These are phyloP conservation scores for Colletotrichum orbiculare DNA, from an alignment of 2,329 filamentous ascomycete genomes.

Conservation along the genomic window DNA sequence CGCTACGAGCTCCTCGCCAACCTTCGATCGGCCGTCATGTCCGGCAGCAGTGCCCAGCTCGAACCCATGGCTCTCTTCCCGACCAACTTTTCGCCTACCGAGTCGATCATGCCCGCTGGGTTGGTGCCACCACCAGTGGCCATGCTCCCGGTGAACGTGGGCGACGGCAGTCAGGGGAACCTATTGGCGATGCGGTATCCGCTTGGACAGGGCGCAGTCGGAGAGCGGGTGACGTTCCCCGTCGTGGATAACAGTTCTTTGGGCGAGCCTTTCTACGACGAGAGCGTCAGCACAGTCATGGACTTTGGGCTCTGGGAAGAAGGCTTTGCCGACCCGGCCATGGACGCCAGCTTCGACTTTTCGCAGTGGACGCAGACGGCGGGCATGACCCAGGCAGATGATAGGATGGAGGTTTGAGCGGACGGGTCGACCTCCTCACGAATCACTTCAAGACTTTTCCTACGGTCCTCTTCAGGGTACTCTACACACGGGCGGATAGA, in stretches of 20 bases:
- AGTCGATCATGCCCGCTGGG: constrained; percentile 6
- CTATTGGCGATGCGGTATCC: neutral
- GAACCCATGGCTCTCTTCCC: constrained; percentile 10
- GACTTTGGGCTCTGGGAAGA: constrained; percentile 52
- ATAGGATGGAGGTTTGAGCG: constrained; percentile 30
- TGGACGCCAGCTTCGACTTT: constrained; percentile 47
- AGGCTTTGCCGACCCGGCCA: constrained; percentile 49
- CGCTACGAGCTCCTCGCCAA: constrained; percentile 47
- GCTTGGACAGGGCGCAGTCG: neutral
- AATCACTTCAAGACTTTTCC: neutral
- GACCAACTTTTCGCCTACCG: constrained; percentile 22
- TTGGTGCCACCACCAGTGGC: neutral
- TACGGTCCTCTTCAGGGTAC: too few relatives aligned
- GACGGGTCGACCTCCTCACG: neutral
- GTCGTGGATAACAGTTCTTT: constrained; percentile 44
- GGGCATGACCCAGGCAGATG: constrained; percentile 31
- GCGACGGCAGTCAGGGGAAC: constrained; percentile 3
- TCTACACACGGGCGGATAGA: too few relatives aligned
- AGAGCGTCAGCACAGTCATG: constrained; percentile 42
- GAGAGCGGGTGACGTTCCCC: constrained; percentile 40
- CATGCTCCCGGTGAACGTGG: neutral
- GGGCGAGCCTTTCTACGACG: constrained; percentile 45
- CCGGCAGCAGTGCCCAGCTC: constrained; percentile 19
- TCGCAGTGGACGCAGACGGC: constrained; percentile 42
- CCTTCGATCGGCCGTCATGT: constrained; percentile 42